Evolutionary conservation across 257 asterid species (phyloP).

Genomic region (Schizonepeta tenuifolia): DNA sequence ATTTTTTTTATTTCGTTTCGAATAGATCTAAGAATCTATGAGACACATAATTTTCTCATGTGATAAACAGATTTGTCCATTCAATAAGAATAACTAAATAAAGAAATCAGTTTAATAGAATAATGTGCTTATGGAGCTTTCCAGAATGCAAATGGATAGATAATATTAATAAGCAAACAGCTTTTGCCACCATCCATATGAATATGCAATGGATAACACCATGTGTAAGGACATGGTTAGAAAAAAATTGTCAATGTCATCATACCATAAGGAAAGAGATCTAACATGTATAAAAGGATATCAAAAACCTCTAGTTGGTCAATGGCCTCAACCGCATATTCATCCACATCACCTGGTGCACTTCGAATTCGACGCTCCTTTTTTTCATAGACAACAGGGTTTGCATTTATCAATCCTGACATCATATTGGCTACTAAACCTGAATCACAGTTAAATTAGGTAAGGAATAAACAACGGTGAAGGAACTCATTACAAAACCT

Average conservation of each 20-base stretch:
- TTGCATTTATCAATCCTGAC: slow-evolving; percentile 75
- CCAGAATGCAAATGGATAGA: neutral
- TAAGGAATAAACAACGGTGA: slow-evolving; percentile 8
- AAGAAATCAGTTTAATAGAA: neutral
- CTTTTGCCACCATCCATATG: slow-evolving; percentile 11
- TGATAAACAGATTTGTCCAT: slow-evolving; percentile 1
- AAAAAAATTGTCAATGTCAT: neutral
- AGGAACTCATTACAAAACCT: slow-evolving; percentile 18
- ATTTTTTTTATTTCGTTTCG: neutral
- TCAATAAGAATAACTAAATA: neutral
- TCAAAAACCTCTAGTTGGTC: slow-evolving; percentile 86
- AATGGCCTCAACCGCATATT: slow-evolving; percentile 63
- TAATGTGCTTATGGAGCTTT: neutral
- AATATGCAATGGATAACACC: slow-evolving; percentile 4
- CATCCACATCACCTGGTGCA: slow-evolving; percentile 55
- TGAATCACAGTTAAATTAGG: slow-evolving; percentile 34
- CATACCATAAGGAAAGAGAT: slow-evolving; percentile 14
- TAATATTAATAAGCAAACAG: neutral
- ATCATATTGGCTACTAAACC: slow-evolving; percentile 58
- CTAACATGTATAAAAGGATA: slow-evolving; percentile 60
- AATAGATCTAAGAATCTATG: neutral
- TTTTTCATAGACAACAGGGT: slow-evolving; percentile 78
- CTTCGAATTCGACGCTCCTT: slow-evolving; percentile 77
- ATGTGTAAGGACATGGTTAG: neutral
- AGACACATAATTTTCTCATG: neutral